Evolutionary conservation across 106 monocot species (phyloP), one percentile per base, ranked within the genome.

Genomic region (Iris macrosiphon): DNA sequence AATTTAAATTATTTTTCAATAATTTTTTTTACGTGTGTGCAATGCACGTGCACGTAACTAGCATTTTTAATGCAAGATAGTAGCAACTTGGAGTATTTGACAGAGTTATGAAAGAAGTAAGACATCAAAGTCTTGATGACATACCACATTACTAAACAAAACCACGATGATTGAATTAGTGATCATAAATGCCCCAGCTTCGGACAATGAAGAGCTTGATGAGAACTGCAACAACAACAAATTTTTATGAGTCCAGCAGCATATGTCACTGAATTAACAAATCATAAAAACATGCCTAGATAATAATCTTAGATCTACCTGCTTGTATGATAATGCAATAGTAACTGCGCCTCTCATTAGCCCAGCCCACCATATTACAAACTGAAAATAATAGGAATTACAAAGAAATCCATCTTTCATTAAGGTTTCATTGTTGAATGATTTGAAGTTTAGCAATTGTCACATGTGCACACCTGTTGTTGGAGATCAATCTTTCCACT

Each of bases 301-400:
- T 13, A 19, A 14, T 41, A 14, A 2, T 35, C 0, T 19, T 29
- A 42, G 41, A 21, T 32, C 7, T 43, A 69, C 69, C 60, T 60
- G 35, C 16, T 60, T 21, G 22, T 69, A 69, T 25, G 69, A 69
- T 35, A 69, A 69, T 52, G 69, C 69, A 51, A 69, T 52, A 24
- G 69, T 69, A 31, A 60, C 69, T 13, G 69, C 59, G 52, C 69
- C 69, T 69, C 69, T 69, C 42, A 69, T 69, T 40, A 69, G 23
- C 15, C 69, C 69, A 52, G 69, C 60, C 69, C 69, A 69, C 69
- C 69, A 69, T 11, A 69, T 60, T 31, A 69, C 33, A 50, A 69
- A 59, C 69, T 69, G 50, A 60, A 44, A 15, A 37, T 15, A 63
- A 8, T 16, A 15, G 40, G 18, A 18, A 31, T 62, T 62, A 60